These are phyloP conservation scores for Trypanosoma conorhini DNA, from an alignment of 208 protist genomes.

Conservation along the genomic window DNA sequence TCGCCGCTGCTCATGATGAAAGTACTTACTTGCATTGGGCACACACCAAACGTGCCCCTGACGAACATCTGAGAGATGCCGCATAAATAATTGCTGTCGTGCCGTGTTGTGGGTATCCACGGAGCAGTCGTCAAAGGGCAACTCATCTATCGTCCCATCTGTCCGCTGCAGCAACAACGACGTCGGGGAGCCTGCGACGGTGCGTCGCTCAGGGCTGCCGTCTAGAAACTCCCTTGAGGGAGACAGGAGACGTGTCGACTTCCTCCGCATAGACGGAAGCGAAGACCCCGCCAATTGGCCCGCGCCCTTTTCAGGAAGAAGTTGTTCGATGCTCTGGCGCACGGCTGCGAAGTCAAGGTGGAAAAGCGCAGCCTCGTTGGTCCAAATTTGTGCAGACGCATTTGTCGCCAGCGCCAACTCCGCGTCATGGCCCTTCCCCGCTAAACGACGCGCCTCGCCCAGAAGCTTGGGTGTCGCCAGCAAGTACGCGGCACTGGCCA, in stretches of 20 bases:
- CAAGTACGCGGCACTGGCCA: conserved; percentile 18
- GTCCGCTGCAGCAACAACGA: not conserved
- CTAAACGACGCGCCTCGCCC: conserved; percentile 18
- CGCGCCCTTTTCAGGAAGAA: conserved; percentile 3
- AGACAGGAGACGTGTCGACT: not conserved
- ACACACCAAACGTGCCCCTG: conserved; percentile 72
- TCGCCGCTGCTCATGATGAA: conserved; percentile 50
- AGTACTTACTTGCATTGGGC: conserved; percentile 47
- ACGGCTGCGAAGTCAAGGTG: conserved; percentile 14
- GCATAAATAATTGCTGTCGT: conserved; percentile 5
- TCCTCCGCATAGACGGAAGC: not conserved
- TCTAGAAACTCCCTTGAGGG: not conserved
- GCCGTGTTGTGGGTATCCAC: not conserved
- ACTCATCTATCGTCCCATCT: conserved; percentile 11
- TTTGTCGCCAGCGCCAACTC: conserved; percentile 11
- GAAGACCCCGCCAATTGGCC: not conserved
- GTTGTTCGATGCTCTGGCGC: conserved; percentile 5
- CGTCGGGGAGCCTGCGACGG: not conserved
- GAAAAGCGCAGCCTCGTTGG: conserved; percentile 12
- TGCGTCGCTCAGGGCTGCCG: not conserved
- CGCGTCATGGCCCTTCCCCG: conserved; percentile 21
- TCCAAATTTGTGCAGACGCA: conserved; percentile 1
- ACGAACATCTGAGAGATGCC: conserved; percentile 55
- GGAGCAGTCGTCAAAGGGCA: conserved; percentile 3
- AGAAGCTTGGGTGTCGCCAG: conserved; percentile 26